Conservation (phyloP, 2,329 filamentous ascomycete species). For the Penicillium sp. region DNA sequence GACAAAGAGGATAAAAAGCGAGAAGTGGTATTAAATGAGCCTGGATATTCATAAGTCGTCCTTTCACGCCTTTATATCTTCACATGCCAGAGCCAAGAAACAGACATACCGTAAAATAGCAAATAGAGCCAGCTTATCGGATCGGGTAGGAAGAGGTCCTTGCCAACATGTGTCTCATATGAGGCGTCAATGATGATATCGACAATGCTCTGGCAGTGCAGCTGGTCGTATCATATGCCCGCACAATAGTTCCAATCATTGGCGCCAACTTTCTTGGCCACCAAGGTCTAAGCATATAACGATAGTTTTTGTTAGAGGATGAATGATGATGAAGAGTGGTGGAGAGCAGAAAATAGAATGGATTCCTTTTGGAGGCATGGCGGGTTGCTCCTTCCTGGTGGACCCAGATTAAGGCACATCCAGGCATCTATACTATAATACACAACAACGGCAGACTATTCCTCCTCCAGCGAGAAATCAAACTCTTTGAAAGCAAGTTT, state of each 20-base stretch:
- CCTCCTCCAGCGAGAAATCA: slow-evolving; percentile 66
- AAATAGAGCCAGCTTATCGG: background rate
- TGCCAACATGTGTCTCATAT: background rate
- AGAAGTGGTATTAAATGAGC: background rate
- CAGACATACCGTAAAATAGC: background rate
- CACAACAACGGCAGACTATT: slow-evolving; percentile 1
- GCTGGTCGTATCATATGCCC: background rate
- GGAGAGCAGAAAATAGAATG: background rate
- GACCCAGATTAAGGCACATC: background rate
- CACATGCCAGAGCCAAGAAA: background rate
- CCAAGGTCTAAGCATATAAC: slow-evolving; percentile 4
- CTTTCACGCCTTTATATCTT: slow-evolving; percentile 7
- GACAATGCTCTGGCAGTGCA: background rate
- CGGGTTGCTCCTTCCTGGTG: slow-evolving; percentile 4
- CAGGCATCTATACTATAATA: background rate
- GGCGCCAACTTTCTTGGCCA: background rate
- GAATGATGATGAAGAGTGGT: background rate
- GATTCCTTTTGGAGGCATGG: background rate
- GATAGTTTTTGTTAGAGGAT: background rate
- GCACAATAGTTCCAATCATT: background rate
- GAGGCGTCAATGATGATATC: background rate
- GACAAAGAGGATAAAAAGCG: background rate
- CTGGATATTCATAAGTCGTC: background rate
- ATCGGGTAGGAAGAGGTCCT: background rate
- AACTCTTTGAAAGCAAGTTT: slow-evolving; percentile 77